Evolutionary conservation across 192 early-diverging fungal genomes (phyloP).

Genomic region (Haplosporangium gracile): DNA sequence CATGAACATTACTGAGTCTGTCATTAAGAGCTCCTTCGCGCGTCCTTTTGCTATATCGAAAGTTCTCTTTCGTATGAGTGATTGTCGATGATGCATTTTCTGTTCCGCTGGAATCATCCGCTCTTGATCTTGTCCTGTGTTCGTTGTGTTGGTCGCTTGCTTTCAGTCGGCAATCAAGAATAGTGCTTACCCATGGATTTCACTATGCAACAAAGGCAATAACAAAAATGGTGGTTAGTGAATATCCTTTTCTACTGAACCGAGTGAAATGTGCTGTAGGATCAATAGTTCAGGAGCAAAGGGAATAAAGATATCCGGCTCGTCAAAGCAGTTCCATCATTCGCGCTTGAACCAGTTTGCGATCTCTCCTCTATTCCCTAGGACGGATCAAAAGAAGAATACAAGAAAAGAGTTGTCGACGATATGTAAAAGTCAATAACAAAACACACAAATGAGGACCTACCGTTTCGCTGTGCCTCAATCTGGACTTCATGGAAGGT

Average conservation of each 20-base stretch:
- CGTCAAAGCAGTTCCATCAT: not conserved
- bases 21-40: slow-evolving; percentile 15
- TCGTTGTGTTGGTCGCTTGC: not conserved
- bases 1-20: slow-evolving; percentile 46
- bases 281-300: not conserved
- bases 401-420: not conserved
- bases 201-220: slow-evolving; percentile 23
- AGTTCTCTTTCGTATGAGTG: not conserved
- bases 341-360: not conserved
- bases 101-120: not conserved
- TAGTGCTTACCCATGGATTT: slow-evolving; percentile 56
- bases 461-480: slow-evolving; percentile 55
- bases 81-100: not conserved
- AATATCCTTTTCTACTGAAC: not conserved
- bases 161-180: not conserved
- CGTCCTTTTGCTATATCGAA: not conserved
- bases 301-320: not conserved
- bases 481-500: slow-evolving; percentile 40
- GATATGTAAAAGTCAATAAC: not conserved
- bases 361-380: not conserved
- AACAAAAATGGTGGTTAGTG: not conserved
- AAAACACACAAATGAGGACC: not conserved
- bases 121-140: not conserved
- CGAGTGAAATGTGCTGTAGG: not conserved
- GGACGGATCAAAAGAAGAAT: slow-evolving; percentile 2